Conservation (phyloP, 306 rosid genomes). For the Corylus avellana region DNA sequence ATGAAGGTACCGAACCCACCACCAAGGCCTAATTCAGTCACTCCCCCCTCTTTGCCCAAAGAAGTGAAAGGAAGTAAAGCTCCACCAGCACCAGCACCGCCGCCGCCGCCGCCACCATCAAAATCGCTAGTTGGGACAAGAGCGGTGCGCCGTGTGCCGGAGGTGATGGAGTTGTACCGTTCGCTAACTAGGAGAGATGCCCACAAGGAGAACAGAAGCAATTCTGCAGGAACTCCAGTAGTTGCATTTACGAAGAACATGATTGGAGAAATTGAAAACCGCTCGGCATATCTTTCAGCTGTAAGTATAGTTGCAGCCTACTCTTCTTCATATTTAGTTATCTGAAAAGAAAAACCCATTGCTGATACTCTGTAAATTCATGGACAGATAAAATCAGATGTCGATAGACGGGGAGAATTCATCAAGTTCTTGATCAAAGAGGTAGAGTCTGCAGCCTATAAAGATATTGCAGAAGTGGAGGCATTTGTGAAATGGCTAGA, state of each 20-base stretch:
- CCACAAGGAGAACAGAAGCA: constrained; percentile 48
- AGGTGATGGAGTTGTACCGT: constrained; percentile 82
- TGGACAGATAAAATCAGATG: constrained; percentile 81
- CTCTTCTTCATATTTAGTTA: constrained; percentile 14
- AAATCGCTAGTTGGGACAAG: constrained; percentile 50
- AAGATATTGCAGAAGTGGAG: constrained; percentile 67
- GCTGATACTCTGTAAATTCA: constrained; percentile 17
- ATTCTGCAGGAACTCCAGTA: constrained; percentile 51
- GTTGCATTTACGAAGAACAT: constrained; percentile 80
- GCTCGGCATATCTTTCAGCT: constrained; percentile 68
- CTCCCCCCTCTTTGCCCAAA: constrained; percentile 35
- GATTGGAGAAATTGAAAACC: constrained; percentile 96
- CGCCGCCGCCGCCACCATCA: constrained; percentile 83
- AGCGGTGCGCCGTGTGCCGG: constrained; percentile 86
- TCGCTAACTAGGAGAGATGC: constrained; percentile 71
- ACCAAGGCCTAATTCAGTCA: constrained; percentile 44
- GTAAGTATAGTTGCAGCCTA: constrained; percentile 47
- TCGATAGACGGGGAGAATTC: constrained; percentile 73
- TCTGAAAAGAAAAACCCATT: neutral
- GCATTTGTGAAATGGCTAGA: constrained; percentile 82
- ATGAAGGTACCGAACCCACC: constrained; percentile 48
- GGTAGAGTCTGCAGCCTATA: constrained; percentile 57
- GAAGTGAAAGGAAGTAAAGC: constrained; percentile 41
- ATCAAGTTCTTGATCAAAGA: constrained; percentile 58
- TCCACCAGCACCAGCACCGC: constrained; percentile 48